Conservation (phyloP, 1,139 yeast species). For the Diutina mesorugosa region DNA sequence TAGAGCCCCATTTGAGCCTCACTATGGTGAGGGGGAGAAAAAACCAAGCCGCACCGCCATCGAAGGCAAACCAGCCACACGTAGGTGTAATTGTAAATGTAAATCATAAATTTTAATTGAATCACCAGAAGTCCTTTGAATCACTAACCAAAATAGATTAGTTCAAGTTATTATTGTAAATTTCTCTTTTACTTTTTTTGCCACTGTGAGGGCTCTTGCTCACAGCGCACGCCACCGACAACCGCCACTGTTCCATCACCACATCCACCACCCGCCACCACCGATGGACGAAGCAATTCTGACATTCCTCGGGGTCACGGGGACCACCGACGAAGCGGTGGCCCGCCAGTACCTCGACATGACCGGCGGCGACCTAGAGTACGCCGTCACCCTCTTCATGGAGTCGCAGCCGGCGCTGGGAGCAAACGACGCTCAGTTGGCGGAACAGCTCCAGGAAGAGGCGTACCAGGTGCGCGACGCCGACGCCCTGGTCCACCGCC, state of each 20-base stretch:
- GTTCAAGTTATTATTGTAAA: no score
- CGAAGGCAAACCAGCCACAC: no score
- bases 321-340: constrained; percentile 49
- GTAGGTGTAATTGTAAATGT: no score
- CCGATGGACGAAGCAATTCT: constrained; percentile 45
- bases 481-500: constrained; percentile 68
- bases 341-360: constrained; percentile 76
- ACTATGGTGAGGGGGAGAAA: no score
- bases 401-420: constrained; percentile 30
- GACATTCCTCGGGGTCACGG: constrained; percentile 77
- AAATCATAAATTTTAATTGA: no score
- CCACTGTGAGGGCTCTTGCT: not conserved
- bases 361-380: constrained; percentile 67
- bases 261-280: not conserved
- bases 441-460: constrained; percentile 53
- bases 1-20: no score
- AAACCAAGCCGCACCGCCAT: no score
- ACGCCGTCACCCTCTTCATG: constrained; percentile 75
- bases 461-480: constrained; percentile 49
- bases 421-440: constrained; percentile 45
- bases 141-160: no score
- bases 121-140: no score
- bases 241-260: not conserved
- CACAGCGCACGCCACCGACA: not conserved
- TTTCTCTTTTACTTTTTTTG: not conserved